A percentile compares a stretch with the other conserved stretches of the same genome.
Evolutionary conservation across 257 asterid species (phyloP).

Genomic region (Nyctanthes arbortristis): DNA sequence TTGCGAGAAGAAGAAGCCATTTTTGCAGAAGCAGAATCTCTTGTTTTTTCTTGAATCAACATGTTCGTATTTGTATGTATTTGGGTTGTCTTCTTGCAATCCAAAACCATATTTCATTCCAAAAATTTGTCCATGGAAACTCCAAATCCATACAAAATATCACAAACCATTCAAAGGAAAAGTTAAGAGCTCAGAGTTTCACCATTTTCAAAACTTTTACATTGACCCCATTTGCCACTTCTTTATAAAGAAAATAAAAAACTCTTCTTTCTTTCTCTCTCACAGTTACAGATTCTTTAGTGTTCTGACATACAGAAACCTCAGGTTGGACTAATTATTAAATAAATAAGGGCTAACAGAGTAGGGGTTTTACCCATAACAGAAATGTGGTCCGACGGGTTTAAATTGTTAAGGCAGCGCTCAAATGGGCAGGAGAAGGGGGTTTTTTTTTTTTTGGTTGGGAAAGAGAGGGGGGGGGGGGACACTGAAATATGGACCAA

Average conservation of each 20-base stretch:
- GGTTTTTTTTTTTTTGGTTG: too few species aligned
- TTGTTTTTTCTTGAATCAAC: conserved; percentile 33
- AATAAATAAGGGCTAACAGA: conserved; percentile 37
- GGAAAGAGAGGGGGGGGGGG: too few species aligned
- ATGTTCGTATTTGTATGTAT: conserved; percentile 61
- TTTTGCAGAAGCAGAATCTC: too few species aligned
- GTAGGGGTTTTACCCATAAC: conserved; percentile 19
- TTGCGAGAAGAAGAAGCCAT: conserved; percentile 42
- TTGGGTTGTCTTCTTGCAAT: conserved; percentile 49
- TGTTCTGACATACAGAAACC: conserved; percentile 50
- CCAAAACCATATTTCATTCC: conserved; percentile 46
- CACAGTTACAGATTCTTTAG: conserved; percentile 39
- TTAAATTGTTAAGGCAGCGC: conserved; percentile 18
- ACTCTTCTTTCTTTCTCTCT: conserved; percentile 9
- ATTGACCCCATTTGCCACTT: conserved; percentile 41
- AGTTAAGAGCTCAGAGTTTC: conserved; percentile 44
- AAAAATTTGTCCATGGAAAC: conserved; percentile 60
- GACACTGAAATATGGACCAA: too few species aligned
- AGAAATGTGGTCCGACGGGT: conserved; percentile 31
- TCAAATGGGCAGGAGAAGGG: conserved; percentile 27
- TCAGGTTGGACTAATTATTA: conserved; percentile 46
- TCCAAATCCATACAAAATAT: conserved; percentile 30
- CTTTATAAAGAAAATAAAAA: too few species aligned
- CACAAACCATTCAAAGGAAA: conserved; percentile 36
- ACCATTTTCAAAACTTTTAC: conserved; percentile 40